A percentile compares a stretch with the other conserved stretches of the same genome.
Conservation (phyloP, 139 green algal genomes). For the Edaphochlamys debaryana region DNA sequence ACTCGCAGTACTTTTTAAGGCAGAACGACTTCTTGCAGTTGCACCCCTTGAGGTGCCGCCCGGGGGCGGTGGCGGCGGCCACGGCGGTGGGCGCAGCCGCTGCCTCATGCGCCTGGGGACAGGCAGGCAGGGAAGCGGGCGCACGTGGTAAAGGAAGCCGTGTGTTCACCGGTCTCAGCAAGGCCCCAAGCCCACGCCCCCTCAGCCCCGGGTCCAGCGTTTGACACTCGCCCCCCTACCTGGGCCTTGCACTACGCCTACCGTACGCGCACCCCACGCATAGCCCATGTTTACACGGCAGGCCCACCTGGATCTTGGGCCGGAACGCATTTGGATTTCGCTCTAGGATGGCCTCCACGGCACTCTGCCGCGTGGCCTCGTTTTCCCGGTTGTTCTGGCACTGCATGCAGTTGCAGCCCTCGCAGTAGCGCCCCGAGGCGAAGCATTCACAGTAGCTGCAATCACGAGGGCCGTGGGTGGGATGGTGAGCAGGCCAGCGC, state of each 20-base stretch:
- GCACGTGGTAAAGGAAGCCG: no score
- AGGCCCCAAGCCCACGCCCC: no score
- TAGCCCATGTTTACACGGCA: no score
- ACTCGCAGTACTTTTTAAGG: slow-evolving; percentile 99
- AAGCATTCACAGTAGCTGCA: slow-evolving; percentile 89
- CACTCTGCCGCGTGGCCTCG: slow-evolving; percentile 75
- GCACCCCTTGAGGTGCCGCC: slow-evolving; percentile 88
- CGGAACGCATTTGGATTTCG: slow-evolving; percentile 92
- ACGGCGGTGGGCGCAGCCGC: not conserved
- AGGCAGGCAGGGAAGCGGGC: not conserved
- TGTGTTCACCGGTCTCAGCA: no score
- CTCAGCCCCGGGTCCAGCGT: no score
- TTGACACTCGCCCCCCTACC: no score
- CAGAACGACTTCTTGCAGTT: slow-evolving; percentile 93
- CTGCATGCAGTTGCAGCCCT: slow-evolving; percentile 89
- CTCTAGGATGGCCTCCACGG: slow-evolving; percentile 89
- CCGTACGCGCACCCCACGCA: no score
- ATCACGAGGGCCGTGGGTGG: no score
- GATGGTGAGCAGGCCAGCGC: no score
- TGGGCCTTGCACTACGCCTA: no score
- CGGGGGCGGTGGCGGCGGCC: slow-evolving; percentile 13
- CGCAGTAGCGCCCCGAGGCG: slow-evolving; percentile 79
- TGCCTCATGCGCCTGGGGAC: no score
- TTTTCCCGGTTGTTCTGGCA: slow-evolving; percentile 90
- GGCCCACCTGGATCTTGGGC: slow-evolving; percentile 86